Evolutionary conservation across 2,329 filamentous ascomycete genomes (phyloP), one percentile per base, ranked within the genome.

Genomic region (Hypoxylon sp.): DNA sequence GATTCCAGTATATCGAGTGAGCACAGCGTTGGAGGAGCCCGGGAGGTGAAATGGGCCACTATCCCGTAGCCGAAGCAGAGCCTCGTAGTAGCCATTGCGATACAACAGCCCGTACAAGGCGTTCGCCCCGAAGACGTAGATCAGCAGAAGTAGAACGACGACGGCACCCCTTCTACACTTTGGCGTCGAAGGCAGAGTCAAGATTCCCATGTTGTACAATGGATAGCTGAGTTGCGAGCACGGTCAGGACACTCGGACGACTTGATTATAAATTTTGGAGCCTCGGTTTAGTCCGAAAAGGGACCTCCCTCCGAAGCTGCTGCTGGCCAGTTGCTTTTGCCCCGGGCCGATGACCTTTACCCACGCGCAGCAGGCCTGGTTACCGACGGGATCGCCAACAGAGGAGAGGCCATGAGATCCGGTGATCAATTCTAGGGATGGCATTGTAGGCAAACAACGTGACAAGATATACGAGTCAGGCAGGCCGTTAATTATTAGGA

Each of bases 11-110:
- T 55, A 59, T 7, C 35, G 34, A 9, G 41, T 50, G 12, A 59
- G 44, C 12, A 59, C 51, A 5, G 48, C 20, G 32, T 53, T 59
- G 15, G 56, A 50, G 5, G 56, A 56, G 25, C 43, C 48, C 11
- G 56, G 56, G 11, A 59, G 50, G 9, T 59, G 19, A 30, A 51
- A 27, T 7, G 56, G 56, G 12, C 52, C 56, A 38, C 56, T 45
- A 21, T 55, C 41, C 7, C 52, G 53, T 7, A 59, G 36, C n/a
- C 43, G 52, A 23, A 56, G 7, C 35, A 59, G 38, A 8, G 52
- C 56, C 2, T 38, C 26, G 23, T 53, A 51, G 34, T 53, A 59
- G 19, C 56, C 56, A 47, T 50, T 55, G 7, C 56, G 51, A 38
- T 42, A 59, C 11, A 59, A 25, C 7, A 53, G 26, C 6, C 56